Conservation (phyloP, 1,284 basidiomycete genomes). For the Jaminaea rosea region DNA sequence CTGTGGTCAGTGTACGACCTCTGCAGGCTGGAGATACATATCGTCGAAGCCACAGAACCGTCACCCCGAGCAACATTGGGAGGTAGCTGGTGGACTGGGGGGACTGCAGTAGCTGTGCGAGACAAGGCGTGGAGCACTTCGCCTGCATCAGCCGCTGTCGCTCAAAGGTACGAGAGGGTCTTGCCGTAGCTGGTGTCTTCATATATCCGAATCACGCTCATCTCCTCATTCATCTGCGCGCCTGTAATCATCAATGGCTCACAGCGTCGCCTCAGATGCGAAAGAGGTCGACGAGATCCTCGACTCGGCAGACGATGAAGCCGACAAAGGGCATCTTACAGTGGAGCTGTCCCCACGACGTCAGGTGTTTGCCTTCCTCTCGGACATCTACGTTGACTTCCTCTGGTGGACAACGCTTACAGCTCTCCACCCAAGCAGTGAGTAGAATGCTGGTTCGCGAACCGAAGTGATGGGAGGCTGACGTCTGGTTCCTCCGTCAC, state of each 20-base stretch:
- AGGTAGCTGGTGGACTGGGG: constrained; percentile 27
- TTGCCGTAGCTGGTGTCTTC: no score
- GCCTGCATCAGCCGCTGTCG: not conserved
- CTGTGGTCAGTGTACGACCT: constrained; percentile 33
- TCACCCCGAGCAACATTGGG: constrained; percentile 4
- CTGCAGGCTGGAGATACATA: constrained; percentile 25
- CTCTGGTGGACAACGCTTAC: constrained; percentile 82
- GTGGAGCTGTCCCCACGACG: constrained; percentile 12
- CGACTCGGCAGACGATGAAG: not conserved
- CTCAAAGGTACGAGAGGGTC: not conserved
- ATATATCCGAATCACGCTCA: no score
- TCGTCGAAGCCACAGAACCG: constrained; percentile 18
- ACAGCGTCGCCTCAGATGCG: no score
- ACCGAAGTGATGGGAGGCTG: not conserved
- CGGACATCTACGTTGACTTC: constrained; percentile 53
- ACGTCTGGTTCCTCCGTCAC: not conserved
- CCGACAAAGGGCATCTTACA: not conserved
- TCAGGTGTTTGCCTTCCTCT: constrained; percentile 14
- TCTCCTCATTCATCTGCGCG: no score
- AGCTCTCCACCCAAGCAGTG: constrained; percentile 65
- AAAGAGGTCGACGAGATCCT: not conserved
- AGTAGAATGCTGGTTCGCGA: not conserved
- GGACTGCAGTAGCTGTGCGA: constrained; percentile 19
- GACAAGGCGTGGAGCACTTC: constrained; percentile 31
- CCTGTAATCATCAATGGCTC: no score